Conservation (phyloP, 163 green algal genomes). For the Trebouxia gelatinosa region DNA sequence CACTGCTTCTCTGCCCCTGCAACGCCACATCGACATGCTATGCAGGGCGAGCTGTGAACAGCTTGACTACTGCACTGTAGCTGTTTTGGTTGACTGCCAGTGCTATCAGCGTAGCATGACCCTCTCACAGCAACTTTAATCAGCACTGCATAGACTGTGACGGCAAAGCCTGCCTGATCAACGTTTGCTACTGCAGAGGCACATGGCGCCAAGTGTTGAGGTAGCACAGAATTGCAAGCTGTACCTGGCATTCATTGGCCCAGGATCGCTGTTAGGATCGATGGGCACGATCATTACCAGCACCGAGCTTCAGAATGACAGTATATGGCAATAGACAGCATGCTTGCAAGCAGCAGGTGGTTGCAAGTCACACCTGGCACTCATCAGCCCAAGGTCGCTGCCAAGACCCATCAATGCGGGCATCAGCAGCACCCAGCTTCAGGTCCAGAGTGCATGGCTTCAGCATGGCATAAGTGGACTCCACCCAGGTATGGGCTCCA, state of each 20-base stretch:
- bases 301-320: background rate
- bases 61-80: too few relatives aligned
- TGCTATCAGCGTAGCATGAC: background rate
- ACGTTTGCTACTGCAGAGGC: too few relatives aligned
- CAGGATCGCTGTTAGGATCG: background rate
- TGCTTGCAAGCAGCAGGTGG: too few relatives aligned
- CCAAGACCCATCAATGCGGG: background rate
- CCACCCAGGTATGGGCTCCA: conserved; percentile 41
- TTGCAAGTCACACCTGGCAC: conserved; percentile 4
- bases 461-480: conserved; percentile 33
- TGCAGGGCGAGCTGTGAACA: too few relatives aligned
- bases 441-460: background rate
- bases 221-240: background rate
- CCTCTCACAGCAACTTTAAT: background rate
- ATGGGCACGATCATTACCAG: background rate
- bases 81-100: background rate
- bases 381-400: conserved; percentile 27
- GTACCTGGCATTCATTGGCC: background rate
- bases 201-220: too few relatives aligned
- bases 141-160: background rate
- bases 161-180: too few relatives aligned
- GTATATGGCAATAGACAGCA: background rate
- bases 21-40: too few relatives aligned
- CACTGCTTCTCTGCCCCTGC: background rate
- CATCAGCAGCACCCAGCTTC: too few relatives aligned